Percentiles rank a stretch among this genome's conserved stretches.
These are phyloP conservation scores for Thelonectria olida DNA, from an alignment of 2,329 filamentous ascomycete species.

Conservation along the genomic window DNA sequence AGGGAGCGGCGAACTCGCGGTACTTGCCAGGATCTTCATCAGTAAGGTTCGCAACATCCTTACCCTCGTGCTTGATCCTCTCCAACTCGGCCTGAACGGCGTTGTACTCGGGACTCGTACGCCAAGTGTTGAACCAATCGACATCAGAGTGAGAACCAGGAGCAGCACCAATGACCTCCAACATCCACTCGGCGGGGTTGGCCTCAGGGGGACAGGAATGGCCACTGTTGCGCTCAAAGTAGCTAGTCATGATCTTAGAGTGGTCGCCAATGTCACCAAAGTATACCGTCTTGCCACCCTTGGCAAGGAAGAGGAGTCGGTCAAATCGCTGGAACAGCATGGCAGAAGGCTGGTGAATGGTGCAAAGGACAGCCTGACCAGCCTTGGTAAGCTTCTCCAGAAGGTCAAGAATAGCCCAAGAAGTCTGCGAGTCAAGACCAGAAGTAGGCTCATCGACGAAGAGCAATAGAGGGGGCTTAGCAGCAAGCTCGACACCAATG, in stretches of 20 bases:
- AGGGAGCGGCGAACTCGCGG: slow-evolving; percentile 83
- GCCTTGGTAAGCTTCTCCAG: slow-evolving; percentile 89
- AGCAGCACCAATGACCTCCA: slow-evolving; percentile 69
- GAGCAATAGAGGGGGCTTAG: slow-evolving; percentile 87
- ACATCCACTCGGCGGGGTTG: slow-evolving; percentile 88
- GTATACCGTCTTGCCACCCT: slow-evolving; percentile 81
- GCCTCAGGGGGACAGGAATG: slow-evolving; percentile 70
- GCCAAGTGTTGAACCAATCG: slow-evolving; percentile 73
- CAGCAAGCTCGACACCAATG: slow-evolving; percentile 94
- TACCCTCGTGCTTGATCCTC: slow-evolving; percentile 61
- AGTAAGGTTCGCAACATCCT: slow-evolving; percentile 38
- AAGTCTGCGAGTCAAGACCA: slow-evolving; percentile 91
- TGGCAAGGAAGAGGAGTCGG: slow-evolving; percentile 79
- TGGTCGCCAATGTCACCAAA: slow-evolving; percentile 82
- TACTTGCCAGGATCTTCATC: slow-evolving; percentile 58
- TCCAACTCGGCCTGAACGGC: slow-evolving; percentile 66
- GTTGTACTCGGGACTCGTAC: slow-evolving; percentile 63
- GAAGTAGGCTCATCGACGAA: slow-evolving; percentile 97
- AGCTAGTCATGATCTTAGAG: slow-evolving; percentile 72
- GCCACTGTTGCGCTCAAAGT: slow-evolving; percentile 80
- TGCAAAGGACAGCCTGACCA: slow-evolving; percentile 94
- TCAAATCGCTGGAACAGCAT: slow-evolving; percentile 95
- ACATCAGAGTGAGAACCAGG: slow-evolving; percentile 70
- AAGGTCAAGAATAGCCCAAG: slow-evolving; percentile 89
- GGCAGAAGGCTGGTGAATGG: slow-evolving; percentile 96